phyloP scores from a whole-genome alignment of 2,329 filamentous ascomycete genomes.

The Fusarium sp. region DNA sequence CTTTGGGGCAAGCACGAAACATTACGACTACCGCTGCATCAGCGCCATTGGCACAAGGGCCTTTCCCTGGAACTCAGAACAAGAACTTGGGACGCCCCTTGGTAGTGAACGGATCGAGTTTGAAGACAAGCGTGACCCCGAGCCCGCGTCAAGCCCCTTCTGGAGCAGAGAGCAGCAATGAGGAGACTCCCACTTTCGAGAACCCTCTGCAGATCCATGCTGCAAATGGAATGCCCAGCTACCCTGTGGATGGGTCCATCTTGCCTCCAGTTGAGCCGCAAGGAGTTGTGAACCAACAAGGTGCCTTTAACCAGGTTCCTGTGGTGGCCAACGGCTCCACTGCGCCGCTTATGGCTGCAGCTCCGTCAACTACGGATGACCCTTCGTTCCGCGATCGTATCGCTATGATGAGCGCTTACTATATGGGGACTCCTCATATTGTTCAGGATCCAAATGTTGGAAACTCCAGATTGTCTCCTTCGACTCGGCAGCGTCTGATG shows the following conservation, averaged over 20 bases:
- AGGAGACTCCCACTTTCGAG: slow-evolving; percentile 44
- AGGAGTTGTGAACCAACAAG: slow-evolving; percentile 31
- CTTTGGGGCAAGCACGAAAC: slow-evolving; percentile 61
- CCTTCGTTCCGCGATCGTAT: slow-evolving; percentile 57
- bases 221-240: slow-evolving; percentile 20
- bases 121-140: slow-evolving; percentile 50
- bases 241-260: slow-evolving; percentile 24
- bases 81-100: slow-evolving; percentile 58
- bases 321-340: slow-evolving; percentile 53
- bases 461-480: slow-evolving; percentile 48
- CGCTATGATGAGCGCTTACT: slow-evolving; percentile 53
- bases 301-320: slow-evolving; percentile 45
- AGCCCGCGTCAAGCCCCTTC: slow-evolving; percentile 37
- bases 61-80: slow-evolving; percentile 52
- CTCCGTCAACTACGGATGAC: slow-evolving; percentile 49
- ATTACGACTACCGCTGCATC: slow-evolving; percentile 56
- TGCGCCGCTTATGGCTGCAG: slow-evolving; percentile 35
- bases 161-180: slow-evolving; percentile 32
- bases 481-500: slow-evolving; percentile 52
- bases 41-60: slow-evolving; percentile 52
- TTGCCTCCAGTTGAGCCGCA: slow-evolving; percentile 22
- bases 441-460: slow-evolving; percentile 49
- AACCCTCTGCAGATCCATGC: slow-evolving; percentile 46
- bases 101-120: slow-evolving; percentile 63
- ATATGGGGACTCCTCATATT: slow-evolving; percentile 44